A percentile compares a stretch with the other conserved stretches of the same genome.
Conservation (phyloP, 768 basidiomycete species). For the Leccinum incarnatum region DNA sequence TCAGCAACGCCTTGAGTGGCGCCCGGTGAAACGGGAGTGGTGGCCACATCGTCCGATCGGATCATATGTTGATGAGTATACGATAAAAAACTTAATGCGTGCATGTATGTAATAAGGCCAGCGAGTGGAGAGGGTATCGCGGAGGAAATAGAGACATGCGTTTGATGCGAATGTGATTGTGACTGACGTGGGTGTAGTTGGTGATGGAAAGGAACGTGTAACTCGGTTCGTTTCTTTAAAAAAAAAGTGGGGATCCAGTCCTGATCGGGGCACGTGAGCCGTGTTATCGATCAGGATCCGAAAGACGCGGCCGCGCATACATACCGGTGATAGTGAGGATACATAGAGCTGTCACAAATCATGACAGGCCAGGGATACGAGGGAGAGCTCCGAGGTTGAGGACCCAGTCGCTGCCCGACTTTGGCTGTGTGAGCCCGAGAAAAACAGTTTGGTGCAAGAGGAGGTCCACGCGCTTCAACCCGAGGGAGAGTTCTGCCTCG, state of each 20-base stretch:
- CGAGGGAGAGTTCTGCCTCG: constrained; percentile 42
- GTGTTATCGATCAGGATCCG: not conserved
- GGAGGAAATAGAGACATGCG: constrained; percentile 9
- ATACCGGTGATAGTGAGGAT: constrained; percentile 18
- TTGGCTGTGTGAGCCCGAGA: constrained; percentile 44
- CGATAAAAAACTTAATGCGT: constrained; percentile 11
- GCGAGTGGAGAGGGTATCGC: constrained; percentile 8
- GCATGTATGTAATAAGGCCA: constrained; percentile 7
- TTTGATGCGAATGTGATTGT: constrained; percentile 10
- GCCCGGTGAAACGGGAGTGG: not conserved
- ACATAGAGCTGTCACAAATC: constrained; percentile 10
- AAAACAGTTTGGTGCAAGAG: constrained; percentile 53
- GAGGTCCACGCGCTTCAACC: constrained; percentile 56
- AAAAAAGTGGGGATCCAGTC: constrained; percentile 21
- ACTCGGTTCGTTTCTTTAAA: not conserved
- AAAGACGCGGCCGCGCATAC: not conserved
- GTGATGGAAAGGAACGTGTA: constrained; percentile 20
- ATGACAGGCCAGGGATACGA: constrained; percentile 7
- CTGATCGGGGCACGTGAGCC: constrained; percentile 10
- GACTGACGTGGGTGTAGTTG: constrained; percentile 13
- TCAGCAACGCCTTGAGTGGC: constrained; percentile 9
- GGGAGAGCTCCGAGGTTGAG: constrained; percentile 28
- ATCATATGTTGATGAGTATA: constrained; percentile 2
- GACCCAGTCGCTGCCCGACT: constrained; percentile 35
- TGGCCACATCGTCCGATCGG: not conserved